Conservation (phyloP, 495 filamentous ascomycete genomes). For the Glarea lozoyensis region DNA sequence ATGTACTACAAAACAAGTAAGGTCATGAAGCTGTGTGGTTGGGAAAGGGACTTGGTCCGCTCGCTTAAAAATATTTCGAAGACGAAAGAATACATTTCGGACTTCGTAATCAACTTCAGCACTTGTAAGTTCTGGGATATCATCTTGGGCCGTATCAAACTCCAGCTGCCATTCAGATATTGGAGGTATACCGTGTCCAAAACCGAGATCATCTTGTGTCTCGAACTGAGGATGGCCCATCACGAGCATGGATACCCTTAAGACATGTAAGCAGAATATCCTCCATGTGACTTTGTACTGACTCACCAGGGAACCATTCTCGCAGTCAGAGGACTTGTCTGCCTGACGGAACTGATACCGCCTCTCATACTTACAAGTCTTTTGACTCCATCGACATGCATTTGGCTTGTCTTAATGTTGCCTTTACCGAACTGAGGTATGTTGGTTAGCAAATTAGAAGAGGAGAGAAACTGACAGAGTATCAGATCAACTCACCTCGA, state of each 20-base stretch:
- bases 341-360: slow-evolving; percentile 35
- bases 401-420: slow-evolving; percentile 30
- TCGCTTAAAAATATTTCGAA: slow-evolving; percentile 30
- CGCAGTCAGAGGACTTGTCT: slow-evolving; percentile 40
- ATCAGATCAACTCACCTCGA: slow-evolving; percentile 30
- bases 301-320: slow-evolving; percentile 44
- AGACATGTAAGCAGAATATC: slow-evolving; percentile 7
- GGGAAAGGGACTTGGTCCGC: slow-evolving; percentile 21
- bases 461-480: neutral
- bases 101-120: slow-evolving; percentile 26
- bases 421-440: slow-evolving; percentile 37
- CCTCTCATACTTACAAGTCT: slow-evolving; percentile 35
- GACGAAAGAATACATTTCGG: slow-evolving; percentile 29
- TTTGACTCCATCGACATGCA: slow-evolving; percentile 44
- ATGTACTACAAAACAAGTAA: slow-evolving; percentile 41
- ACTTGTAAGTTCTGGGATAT: slow-evolving; percentile 12
- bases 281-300: neutral
- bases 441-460: neutral
- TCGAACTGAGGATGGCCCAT: slow-evolving; percentile 38
- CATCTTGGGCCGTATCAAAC: neutral
- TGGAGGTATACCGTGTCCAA: slow-evolving; percentile 36
- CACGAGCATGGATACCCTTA: slow-evolving; percentile 43
- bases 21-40: slow-evolving; percentile 35
- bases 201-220: slow-evolving; percentile 36
- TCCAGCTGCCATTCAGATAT: slow-evolving; percentile 35